Evolutionary conservation across 805 yeast species (phyloP), one percentile per base, ranked within the genome.

Genomic region (Candida ficus): DNA sequence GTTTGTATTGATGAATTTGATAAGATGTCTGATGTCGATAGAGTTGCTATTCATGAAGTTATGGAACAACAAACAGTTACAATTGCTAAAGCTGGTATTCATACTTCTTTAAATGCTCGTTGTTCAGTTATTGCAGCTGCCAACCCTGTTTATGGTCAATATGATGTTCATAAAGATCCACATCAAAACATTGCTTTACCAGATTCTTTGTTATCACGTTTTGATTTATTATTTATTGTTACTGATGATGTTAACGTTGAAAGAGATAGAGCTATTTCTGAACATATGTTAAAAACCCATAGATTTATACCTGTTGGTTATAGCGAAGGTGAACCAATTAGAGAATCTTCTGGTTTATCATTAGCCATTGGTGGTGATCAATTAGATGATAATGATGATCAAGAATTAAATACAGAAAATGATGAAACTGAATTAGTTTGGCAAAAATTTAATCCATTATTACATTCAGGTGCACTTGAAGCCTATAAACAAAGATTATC

Each of bases 21-120:
- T 67, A 93, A 93, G 65, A 93, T 93, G 99, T 82, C 86, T 47
- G 99, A 93, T 62, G 78, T 80, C 21, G 99, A 93, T 67, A 76
- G 99, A 60, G 98, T 93, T 38, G 98, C 98, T 2, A 93, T 93
- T 57, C 99, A 93, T 65, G 99, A 93, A 74, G 99, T 93, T 37
- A 93, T 93, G 99, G 99, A 93, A 68, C 99, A 93, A 67, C 99
- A 93, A 63, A 93, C 99, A 0, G 96, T 91, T 22, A 90, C 98
- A 3, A 90, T 91, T 57, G 95, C 98, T 38, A 91, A 91, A 62
- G 99, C 98, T 5, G 99, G 99, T 48, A 91, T 91, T 55, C 97
- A 91, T 62, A 90, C 98, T 3, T 84, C 98, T 6, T 73, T 91
- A 52, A 91, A 91, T 59, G 98, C 99, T 12, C 78, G 99, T 56